phyloP scores from a whole-genome alignment of 2,329 filamentous ascomycete genomes.

The Aspergillus pseudoviridinutans region DNA sequence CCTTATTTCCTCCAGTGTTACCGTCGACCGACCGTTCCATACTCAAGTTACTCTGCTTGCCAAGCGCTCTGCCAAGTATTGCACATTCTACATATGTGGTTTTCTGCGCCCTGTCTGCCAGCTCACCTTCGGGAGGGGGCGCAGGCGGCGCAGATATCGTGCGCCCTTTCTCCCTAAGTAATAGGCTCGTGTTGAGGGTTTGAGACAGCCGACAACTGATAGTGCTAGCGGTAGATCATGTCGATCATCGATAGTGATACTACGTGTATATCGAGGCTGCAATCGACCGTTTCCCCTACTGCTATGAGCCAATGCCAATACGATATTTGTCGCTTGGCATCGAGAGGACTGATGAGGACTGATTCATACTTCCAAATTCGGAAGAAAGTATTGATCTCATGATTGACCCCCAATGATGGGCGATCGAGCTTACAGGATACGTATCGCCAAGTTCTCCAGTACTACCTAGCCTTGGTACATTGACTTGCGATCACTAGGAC shows the following conservation, averaged over 20 bases:
- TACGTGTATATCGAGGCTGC: slow-evolving; percentile 2
- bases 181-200: slow-evolving; percentile 2
- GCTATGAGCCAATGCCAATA: background rate
- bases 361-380: background rate
- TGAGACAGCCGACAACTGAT: slow-evolving; percentile 1
- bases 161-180: background rate
- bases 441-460: background rate
- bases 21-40: background rate
- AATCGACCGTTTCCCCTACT: background rate
- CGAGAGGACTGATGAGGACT: background rate
- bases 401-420: background rate
- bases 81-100: slow-evolving; percentile 2
- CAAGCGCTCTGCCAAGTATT: slow-evolving; percentile 8
- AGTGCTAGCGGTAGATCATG: slow-evolving; percentile 15
- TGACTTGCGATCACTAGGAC: background rate
- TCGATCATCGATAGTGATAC: slow-evolving; percentile 15
- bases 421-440: too few species aligned
- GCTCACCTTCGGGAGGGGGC: background rate
- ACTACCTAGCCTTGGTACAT: background rate
- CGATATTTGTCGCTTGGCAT: background rate
- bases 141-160: background rate
- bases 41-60: slow-evolving; percentile 1
- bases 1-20: slow-evolving; percentile 4
- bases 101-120: background rate
- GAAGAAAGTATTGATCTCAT: background rate